A percentile compares a stretch with the other conserved stretches of the same genome.
These are phyloP conservation scores for Yamadazyma taylorii DNA, from an alignment of 1,139 yeast genomes.

Conservation along the genomic window DNA sequence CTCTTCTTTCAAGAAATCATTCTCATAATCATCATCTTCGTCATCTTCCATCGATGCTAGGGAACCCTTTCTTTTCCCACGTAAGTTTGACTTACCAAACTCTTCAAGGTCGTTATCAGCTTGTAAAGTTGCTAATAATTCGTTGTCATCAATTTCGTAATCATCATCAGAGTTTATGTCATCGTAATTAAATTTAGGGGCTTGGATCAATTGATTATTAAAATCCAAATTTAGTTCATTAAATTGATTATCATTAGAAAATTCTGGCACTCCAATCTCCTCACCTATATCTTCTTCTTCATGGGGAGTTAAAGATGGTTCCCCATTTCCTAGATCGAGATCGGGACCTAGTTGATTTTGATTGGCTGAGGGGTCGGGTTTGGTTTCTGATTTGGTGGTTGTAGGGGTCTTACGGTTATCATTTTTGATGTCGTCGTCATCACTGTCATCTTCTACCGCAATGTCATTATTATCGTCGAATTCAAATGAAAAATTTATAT, in stretches of 20 bases:
- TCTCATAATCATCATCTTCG: constrained; percentile 52
- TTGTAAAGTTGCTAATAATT: constrained; percentile 64
- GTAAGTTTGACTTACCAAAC: constrained; percentile 20
- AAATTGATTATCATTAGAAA: not conserved
- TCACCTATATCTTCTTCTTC: constrained; percentile 17
- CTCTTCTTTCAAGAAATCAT: constrained; percentile 47
- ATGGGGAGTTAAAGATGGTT: constrained; percentile 11
- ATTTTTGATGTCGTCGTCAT: constrained; percentile 13
- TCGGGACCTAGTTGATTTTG: constrained; percentile 34
- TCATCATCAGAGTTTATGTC: constrained; percentile 65
- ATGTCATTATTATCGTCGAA: constrained; percentile 39
- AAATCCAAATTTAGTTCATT: constrained; percentile 37
- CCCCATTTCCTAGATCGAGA: constrained; percentile 55
- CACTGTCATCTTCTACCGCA: constrained; percentile 22
- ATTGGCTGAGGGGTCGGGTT: too few species aligned
- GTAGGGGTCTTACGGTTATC: too few species aligned
- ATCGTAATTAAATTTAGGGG: constrained; percentile 52
- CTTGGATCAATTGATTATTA: constrained; percentile 39
- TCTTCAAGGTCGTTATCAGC: constrained; percentile 63
- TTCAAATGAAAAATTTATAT: constrained; percentile 58
- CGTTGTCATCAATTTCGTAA: constrained; percentile 72
- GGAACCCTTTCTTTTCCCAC: constrained; percentile 33
- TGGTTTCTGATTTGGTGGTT: too few species aligned
- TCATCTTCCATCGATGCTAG: constrained; percentile 58
- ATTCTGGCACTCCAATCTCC: constrained; percentile 15